Evolutionary conservation across 257 asterid species (phyloP).

Genomic region (Nicotiana paniculata): DNA sequence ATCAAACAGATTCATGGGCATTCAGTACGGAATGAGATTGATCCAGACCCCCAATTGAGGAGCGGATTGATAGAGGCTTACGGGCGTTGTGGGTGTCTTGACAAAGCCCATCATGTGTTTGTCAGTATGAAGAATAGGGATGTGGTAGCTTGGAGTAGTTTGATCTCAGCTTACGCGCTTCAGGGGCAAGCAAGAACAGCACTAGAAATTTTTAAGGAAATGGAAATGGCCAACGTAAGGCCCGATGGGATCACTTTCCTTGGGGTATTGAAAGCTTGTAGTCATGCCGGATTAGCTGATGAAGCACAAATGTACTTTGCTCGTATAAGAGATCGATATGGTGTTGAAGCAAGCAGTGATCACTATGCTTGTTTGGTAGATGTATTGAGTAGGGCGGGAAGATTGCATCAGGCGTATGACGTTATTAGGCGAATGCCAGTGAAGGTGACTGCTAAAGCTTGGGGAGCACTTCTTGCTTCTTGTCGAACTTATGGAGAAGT

Average conservation of each 20-base stretch:
- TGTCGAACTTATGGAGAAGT: slow-evolving; percentile 45
- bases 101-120: slow-evolving; percentile 25
- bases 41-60: slow-evolving; percentile 25
- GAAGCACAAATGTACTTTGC: slow-evolving; percentile 32
- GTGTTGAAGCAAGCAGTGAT: slow-evolving; percentile 33
- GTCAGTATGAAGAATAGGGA: slow-evolving; percentile 27
- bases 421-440: slow-evolving; percentile 33
- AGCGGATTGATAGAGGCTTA: slow-evolving; percentile 46
- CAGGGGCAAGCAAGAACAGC: slow-evolving; percentile 37
- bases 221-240: slow-evolving; percentile 31
- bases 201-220: slow-evolving; percentile 20
- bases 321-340: slow-evolving; percentile 19
- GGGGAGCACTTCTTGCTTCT: slow-evolving; percentile 53
- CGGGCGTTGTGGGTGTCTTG: slow-evolving; percentile 42
- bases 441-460: slow-evolving; percentile 42
- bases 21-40: slow-evolving; percentile 26
- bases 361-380: slow-evolving; percentile 47
- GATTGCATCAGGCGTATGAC: slow-evolving; percentile 35
- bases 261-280: slow-evolving; percentile 46
- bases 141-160: slow-evolving; percentile 48
- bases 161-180: slow-evolving; percentile 38
- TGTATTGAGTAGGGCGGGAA: slow-evolving; percentile 41
- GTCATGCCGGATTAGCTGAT: slow-evolving; percentile 43
- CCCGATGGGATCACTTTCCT: slow-evolving; percentile 43
- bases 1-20: slow-evolving; percentile 38